Evolutionary conservation across 2,329 filamentous ascomycete genomes (phyloP), one percentile per base, ranked within the genome.

Genomic region (Alternaria panax): DNA sequence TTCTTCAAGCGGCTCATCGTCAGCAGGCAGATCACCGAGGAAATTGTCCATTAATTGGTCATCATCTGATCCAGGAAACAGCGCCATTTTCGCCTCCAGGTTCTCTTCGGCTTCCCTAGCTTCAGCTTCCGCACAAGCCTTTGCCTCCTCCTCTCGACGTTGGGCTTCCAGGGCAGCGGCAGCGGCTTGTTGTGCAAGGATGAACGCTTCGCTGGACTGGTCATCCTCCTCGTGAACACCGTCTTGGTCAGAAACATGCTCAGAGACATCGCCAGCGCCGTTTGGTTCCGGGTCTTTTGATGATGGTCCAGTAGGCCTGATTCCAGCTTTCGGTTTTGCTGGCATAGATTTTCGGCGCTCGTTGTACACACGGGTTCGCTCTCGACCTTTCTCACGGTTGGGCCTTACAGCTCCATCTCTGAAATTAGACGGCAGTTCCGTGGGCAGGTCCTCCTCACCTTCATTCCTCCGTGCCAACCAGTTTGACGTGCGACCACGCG

Each of bases 381-480:
- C 65, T 18, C 60, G 63, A 9, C 68, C 69, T 36, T 62, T 70
- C 42, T 74, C 67, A 51, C 78, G 65, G 61, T 67, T 58, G 3
- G 71, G 67, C 45, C 73, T 70, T 27, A 72, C 51, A 56, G 66
- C 45, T 14, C 79, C 72, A 34, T 81, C 80, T 42, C 74, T 75
- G 59, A 78, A 80, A 47, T 81, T 69, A 7, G 74, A 65, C 2
- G 81, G 81, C 0, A 83, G 70, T 58, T 81, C 78, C 5, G 79
- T 78, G 3, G 80, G 80, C 3, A 80, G 57, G 46, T 80, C 80
- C 25, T 79, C 78, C 27, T 80, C 78, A 16, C 73, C 79, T 51
- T 78, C 69, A 38, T 80, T 71, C 59, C 79, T 79, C 3, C 77
- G 74, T 18, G 79, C 78, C 9, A 83, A 72, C 72, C 82, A 83